Evolutionary conservation across 352 stramenopile genomes (phyloP).

Genomic region (Pythium phragmiticola): DNA sequence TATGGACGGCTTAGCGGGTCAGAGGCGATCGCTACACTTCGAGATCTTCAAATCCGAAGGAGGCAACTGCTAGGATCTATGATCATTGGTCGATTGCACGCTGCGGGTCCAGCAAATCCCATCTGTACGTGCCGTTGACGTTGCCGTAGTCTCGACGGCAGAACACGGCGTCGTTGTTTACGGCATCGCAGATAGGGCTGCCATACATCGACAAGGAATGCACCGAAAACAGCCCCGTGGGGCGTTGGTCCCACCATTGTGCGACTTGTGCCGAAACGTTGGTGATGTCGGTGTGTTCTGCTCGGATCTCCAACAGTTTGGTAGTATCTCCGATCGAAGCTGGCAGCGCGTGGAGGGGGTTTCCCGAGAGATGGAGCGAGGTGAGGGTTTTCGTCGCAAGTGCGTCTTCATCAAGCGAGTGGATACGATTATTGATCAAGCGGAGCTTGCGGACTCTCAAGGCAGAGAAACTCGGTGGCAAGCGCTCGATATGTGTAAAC

Average conservation of each 20-base stretch:
- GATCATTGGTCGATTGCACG: neutral
- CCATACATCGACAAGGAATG: slow-evolving; percentile 17
- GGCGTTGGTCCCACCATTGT: slow-evolving; percentile 5
- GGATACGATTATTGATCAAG: slow-evolving; percentile 16
- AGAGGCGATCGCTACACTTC: too few species aligned
- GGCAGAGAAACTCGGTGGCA: slow-evolving; percentile 7
- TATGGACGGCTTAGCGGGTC: too few species aligned
- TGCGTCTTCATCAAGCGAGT: slow-evolving; percentile 2
- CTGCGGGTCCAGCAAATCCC: slow-evolving; percentile 17
- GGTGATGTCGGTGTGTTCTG: slow-evolving; percentile 10
- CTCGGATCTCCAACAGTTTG: neutral
- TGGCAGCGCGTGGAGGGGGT: slow-evolving; percentile 3
- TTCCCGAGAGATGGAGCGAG: slow-evolving; percentile 15
- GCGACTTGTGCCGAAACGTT: slow-evolving; percentile 5
- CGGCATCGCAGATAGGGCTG: slow-evolving; percentile 7
- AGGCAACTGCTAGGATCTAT: too few species aligned
- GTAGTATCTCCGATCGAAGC: slow-evolving; percentile 9
- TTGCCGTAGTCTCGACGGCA: slow-evolving; percentile 7
- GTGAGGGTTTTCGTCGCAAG: neutral
- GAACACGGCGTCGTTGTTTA: neutral
- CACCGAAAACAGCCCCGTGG: neutral
- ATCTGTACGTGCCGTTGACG: slow-evolving; percentile 11
- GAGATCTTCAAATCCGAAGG: too few species aligned
- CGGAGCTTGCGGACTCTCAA: slow-evolving; percentile 9
- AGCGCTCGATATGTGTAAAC: slow-evolving; percentile 7